Evolutionary conservation across 768 basidiomycete genomes (phyloP).

Genomic region (Steccherinum ochraceum): DNA sequence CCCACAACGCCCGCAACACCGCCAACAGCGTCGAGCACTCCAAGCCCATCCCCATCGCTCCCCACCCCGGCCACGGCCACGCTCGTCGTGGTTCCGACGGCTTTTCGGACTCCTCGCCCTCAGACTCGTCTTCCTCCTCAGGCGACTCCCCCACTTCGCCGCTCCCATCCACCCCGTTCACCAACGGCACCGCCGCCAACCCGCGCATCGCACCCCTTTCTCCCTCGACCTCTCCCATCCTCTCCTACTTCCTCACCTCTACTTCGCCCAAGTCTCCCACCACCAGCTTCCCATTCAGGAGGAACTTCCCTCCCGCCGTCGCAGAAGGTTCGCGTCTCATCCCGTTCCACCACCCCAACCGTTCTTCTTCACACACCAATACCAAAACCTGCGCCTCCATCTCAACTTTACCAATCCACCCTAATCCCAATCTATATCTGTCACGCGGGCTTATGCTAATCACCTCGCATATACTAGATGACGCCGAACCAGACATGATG

Average conservation of each 20-base stretch:
- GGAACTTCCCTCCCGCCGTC: slow-evolving; percentile 44
- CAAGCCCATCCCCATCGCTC: slow-evolving; percentile 57
- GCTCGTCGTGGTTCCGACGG: slow-evolving; percentile 55
- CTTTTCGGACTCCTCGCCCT: slow-evolving; percentile 38
- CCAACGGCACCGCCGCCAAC: slow-evolving; percentile 27
- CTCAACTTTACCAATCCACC: no score
- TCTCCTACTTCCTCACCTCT: slow-evolving; percentile 62
- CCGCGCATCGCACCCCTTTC: slow-evolving; percentile 41
- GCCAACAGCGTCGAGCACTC: slow-evolving; percentile 38
- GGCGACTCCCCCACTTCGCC: slow-evolving; percentile 41
- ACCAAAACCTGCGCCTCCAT: neutral
- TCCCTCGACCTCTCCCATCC: slow-evolving; percentile 61
- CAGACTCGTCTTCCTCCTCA: slow-evolving; percentile 48
- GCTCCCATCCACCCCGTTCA: slow-evolving; percentile 41
- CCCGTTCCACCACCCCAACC: no score
- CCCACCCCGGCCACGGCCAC: slow-evolving; percentile 25
- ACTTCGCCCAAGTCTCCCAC: slow-evolving; percentile 46
- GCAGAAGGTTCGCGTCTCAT: slow-evolving; percentile 63
- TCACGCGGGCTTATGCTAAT: neutral
- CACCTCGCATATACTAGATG: neutral
- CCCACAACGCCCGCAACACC: slow-evolving; percentile 20
- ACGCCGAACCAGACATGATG: neutral
- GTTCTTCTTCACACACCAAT: neutral
- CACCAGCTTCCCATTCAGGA: slow-evolving; percentile 58
- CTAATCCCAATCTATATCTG: no score